Percentiles rank a stretch among this genome's conserved stretches.
These are phyloP conservation scores for Tephrocybe sp. DNA, from an alignment of 768 basidiomycete species.

Conservation along the genomic window DNA sequence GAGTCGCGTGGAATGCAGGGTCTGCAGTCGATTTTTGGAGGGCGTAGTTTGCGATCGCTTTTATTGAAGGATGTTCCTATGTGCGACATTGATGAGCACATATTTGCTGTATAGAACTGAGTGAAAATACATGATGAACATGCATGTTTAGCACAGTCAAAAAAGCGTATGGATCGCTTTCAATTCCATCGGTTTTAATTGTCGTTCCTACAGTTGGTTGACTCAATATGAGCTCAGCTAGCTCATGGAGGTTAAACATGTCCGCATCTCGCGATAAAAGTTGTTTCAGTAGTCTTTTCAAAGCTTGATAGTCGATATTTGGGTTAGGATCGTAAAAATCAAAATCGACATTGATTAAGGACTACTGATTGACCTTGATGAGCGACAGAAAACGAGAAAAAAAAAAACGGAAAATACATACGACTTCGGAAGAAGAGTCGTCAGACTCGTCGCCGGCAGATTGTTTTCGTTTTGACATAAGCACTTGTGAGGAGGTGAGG, in stretches of 20 bases:
- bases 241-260: constrained; percentile 61
- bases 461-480: constrained; percentile 58
- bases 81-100: neutral
- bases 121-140: constrained; percentile 51
- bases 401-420: constrained; percentile 14
- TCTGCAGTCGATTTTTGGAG: constrained; percentile 55
- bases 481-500: neutral
- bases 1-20: constrained; percentile 45
- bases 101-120: neutral
- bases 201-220: constrained; percentile 81
- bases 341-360: constrained; percentile 83
- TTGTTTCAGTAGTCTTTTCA: constrained; percentile 70
- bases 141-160: constrained; percentile 81
- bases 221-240: constrained; percentile 76
- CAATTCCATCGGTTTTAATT: constrained; percentile 87
- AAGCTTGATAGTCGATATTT: constrained; percentile 78
- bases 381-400: constrained; percentile 6
- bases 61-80: constrained; percentile 71
- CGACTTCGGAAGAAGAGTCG: constrained; percentile 34
- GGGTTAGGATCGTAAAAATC: constrained; percentile 92
- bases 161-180: constrained; percentile 88
- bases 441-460: constrained; percentile 33
- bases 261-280: constrained; percentile 77
- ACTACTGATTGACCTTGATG: constrained; percentile 35
- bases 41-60: constrained; percentile 65